These are phyloP conservation scores for Aspergillus sp. DNA, from an alignment of 2,329 filamentous ascomycete genomes.

Conservation along the genomic window DNA sequence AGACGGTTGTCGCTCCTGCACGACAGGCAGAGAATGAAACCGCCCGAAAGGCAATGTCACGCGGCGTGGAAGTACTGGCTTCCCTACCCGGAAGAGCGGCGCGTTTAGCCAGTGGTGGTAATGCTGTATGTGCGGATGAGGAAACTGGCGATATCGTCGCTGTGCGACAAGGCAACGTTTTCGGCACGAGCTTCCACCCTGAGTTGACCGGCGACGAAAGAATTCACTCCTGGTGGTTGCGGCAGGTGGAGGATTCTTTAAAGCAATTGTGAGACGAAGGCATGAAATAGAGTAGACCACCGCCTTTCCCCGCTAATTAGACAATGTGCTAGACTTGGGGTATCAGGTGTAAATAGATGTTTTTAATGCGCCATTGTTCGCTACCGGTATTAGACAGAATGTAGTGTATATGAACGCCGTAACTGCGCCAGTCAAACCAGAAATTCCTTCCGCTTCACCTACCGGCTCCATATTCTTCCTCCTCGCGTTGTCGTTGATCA, in stretches of 20 bases:
- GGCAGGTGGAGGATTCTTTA: conserved; percentile 59
- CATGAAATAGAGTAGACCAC: conserved; percentile 18
- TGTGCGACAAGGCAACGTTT: conserved; percentile 84
- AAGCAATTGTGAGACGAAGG: conserved; percentile 23
- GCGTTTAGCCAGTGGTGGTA: conserved; percentile 47
- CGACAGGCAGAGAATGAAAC: conserved; percentile 47
- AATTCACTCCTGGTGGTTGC: conserved; percentile 93
- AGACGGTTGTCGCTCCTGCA: conserved; percentile 59
- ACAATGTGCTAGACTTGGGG: conserved; percentile 21
- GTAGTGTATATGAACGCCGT: conserved; percentile 35
- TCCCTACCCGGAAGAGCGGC: conserved; percentile 54
- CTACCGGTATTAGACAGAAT: conserved; percentile 28
- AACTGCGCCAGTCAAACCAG: conserved; percentile 23
- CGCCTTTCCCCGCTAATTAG: conserved; percentile 14
- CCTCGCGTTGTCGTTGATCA: conserved; percentile 57
- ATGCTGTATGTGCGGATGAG: conserved; percentile 38
- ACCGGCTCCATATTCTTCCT: conserved; percentile 60
- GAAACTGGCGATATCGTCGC: conserved; percentile 74
- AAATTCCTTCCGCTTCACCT: conserved; percentile 36
- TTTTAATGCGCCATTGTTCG: conserved; percentile 19
- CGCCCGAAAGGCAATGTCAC: conserved; percentile 46
- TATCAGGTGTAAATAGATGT: conserved; percentile 27
- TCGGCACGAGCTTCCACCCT: conserved; percentile 94
- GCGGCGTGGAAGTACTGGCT: conserved; percentile 59
- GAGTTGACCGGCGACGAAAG: conserved; percentile 85